These are phyloP conservation scores for Tetrapyrgos nigripes DNA, from an alignment of 1,284 basidiomycete species.

Conservation along the genomic window DNA sequence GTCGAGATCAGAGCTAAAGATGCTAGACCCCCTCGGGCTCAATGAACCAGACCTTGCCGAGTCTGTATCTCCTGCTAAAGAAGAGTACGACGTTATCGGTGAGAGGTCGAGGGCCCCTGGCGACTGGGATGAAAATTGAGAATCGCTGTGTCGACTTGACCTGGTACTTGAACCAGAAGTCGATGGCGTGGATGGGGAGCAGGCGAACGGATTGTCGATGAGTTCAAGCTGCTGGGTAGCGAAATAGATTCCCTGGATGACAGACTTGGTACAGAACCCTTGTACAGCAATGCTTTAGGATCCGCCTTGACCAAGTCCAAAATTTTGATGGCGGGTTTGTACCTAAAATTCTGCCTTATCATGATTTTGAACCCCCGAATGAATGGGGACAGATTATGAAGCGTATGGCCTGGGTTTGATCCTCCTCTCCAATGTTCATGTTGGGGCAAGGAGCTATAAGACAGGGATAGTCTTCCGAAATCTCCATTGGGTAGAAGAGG, in stretches of 20 bases:
- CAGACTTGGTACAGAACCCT: too few relatives aligned
- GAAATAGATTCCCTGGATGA: background rate
- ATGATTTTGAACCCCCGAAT: background rate
- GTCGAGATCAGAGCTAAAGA: background rate
- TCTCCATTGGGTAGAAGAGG: background rate
- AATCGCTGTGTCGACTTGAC: too few relatives aligned
- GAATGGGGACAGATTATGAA: background rate
- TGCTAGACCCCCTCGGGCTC: too few relatives aligned
- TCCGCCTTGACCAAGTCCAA: background rate
- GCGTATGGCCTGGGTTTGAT: background rate
- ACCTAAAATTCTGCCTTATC: background rate
- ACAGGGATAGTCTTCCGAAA: background rate
- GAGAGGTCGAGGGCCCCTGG: too few relatives aligned
- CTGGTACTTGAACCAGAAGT: too few relatives aligned
- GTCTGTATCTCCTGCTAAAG: background rate
- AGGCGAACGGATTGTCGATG: background rate
- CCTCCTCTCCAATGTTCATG: background rate
- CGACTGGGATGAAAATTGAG: too few relatives aligned
- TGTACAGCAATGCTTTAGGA: background rate
- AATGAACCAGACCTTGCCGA: too few relatives aligned
- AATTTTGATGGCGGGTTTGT: background rate
- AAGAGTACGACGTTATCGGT: background rate
- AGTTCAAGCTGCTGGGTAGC: background rate
- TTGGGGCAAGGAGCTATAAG: background rate
- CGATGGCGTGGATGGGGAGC: too few relatives aligned